phyloP scores from a whole-genome alignment of 345 rosid genomes.

The Chamaenerion angustifolium region DNA sequence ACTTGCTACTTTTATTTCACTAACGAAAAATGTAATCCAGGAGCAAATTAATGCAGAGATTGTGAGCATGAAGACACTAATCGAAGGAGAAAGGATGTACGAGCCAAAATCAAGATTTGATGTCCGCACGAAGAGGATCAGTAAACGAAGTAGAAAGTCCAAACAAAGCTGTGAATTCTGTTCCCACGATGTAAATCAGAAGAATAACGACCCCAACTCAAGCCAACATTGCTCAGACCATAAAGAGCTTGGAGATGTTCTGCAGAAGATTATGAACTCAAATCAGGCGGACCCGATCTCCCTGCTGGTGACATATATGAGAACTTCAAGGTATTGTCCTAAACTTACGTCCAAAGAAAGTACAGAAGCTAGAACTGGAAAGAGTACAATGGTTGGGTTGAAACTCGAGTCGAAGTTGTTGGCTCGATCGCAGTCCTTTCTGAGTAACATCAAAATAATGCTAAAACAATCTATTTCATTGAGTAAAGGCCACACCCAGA shows the following conservation, averaged over 20 bases:
- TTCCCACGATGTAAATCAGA: too few relatives aligned
- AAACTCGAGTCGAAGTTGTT: slow-evolving; percentile 41
- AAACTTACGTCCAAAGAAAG: slow-evolving; percentile 38
- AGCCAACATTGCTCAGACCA: slow-evolving; percentile 16
- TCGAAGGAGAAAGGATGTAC: slow-evolving; percentile 67
- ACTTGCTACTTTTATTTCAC: background rate
- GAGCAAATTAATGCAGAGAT: slow-evolving; percentile 36
- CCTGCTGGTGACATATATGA: slow-evolving; percentile 10
- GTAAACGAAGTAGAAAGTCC: slow-evolving; percentile 33
- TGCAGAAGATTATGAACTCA: too few relatives aligned
- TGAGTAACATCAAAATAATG: slow-evolving; percentile 23
- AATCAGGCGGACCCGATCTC: too few relatives aligned
- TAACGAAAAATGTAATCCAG: slow-evolving; percentile 1
- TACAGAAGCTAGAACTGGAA: slow-evolving; percentile 24
- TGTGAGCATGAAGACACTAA: slow-evolving; percentile 67
- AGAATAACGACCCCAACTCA: too few relatives aligned
- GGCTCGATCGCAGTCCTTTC: slow-evolving; percentile 16
- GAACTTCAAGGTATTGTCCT: slow-evolving; percentile 19
- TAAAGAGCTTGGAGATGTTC: slow-evolving; percentile 17
- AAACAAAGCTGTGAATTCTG: slow-evolving; percentile 24
- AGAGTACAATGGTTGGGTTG: slow-evolving; percentile 53
- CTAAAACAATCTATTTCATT: slow-evolving; percentile 27
- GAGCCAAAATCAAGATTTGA: slow-evolving; percentile 32
- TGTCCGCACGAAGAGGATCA: slow-evolving; percentile 27
- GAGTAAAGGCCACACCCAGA: slow-evolving; percentile 59